Evolutionary conservation across 257 asterid genomes (phyloP), one percentile per base, ranked within the genome.

Genomic region (Ocimum tenuiflorum): DNA sequence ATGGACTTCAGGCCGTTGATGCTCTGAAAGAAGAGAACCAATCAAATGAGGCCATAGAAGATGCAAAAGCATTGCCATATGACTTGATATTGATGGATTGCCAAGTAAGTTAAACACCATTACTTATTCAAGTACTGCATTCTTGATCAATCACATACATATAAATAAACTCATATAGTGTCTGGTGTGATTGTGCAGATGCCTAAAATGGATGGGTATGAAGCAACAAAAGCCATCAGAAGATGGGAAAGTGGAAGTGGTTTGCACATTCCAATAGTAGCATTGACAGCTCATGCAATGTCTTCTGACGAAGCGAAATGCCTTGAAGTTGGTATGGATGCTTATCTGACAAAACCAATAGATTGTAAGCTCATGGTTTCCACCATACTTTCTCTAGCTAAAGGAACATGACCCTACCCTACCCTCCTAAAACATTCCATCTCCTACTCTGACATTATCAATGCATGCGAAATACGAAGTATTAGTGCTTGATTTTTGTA

Each of bases 171-270:
- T 17, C 3, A 36, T 14, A 11, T 35, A 43, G 10, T 19, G 53
- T 56, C 3, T 14, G 9, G 18, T 45, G 33, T 41, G 23, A 18
- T 70, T 8, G 17, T 5, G 52, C 83, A 91, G 96, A 91, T 91
- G 97, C 97, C 97, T 19, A 88, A 88, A 81, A 91, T 91, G 97
- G 97, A 91, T 79, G 97, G 97, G 0, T 91, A 91, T 51, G 97
- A 91, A 78, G 97, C 97, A 73, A 91, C 97, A 57, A 86, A 82
- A 71, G 91, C 85, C 27, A 91, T 91, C 31, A 76, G 97, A 64
- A 83, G 72, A 81, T 78, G 81, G 31, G 97, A 91, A 74, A 4
- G 55, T 35, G 87, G 86, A 13, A 88, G 73, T 13, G 81, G 80
- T 18, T 14, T 68, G 19, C 95, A 88, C 79, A 83, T 91, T 55